Conservation (phyloP, 495 filamentous ascomycete genomes). For the Penicillium malachiteum region DNA sequence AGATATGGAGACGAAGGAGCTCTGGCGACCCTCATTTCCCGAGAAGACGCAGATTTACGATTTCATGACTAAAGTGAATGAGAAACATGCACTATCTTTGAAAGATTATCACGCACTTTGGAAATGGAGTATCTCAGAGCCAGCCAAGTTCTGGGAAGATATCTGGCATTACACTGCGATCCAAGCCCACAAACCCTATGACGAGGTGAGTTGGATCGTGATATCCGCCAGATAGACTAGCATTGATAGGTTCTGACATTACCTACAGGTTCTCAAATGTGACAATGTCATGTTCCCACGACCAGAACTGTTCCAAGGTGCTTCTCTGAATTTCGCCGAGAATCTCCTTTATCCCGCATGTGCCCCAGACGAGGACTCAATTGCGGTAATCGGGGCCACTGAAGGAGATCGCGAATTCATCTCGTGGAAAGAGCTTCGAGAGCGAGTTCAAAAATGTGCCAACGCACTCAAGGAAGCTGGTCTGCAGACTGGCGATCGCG, state of each 20-base stretch:
- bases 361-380: constrained; percentile 53
- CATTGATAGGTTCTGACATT: not conserved
- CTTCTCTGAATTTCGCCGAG: constrained; percentile 84
- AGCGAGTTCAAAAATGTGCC: constrained; percentile 71
- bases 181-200: constrained; percentile 61
- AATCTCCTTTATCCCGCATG: constrained; percentile 79
- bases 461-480: constrained; percentile 64
- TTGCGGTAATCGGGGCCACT: constrained; percentile 72
- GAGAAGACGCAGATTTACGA: constrained; percentile 64
- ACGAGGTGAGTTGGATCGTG: constrained; percentile 47
- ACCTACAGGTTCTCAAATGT: constrained; percentile 63
- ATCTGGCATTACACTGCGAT: constrained; percentile 81
- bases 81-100: constrained; percentile 62
- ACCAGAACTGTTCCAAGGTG: constrained; percentile 77
- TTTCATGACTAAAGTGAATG: constrained; percentile 67
- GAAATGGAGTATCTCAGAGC: constrained; percentile 78
- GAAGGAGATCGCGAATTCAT: constrained; percentile 65
- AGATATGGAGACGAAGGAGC: constrained; percentile 39
- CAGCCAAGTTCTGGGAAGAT: constrained; percentile 78
- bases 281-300: constrained; percentile 75
- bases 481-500: constrained; percentile 64
- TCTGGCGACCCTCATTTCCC: constrained; percentile 73
- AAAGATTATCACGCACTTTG: constrained; percentile 68
- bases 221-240: not conserved
- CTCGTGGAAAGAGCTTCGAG: constrained; percentile 79